Conservation (phyloP, 2,329 filamentous ascomycete genomes). For the Pseudopyrenochaeta lycopersici region DNA sequence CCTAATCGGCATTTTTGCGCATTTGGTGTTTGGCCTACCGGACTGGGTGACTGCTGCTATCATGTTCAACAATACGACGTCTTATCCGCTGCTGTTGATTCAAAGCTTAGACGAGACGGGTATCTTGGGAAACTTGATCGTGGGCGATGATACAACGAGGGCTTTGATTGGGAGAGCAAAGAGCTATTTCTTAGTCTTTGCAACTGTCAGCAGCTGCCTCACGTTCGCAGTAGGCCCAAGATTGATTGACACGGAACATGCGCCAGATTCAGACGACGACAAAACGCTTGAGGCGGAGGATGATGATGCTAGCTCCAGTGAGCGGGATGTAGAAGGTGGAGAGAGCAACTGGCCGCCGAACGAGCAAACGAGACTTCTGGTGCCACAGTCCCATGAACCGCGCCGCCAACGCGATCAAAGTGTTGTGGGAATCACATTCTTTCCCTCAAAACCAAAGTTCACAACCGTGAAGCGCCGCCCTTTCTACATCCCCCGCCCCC, state of each 20-base stretch:
- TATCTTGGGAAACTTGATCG: conserved; percentile 60
- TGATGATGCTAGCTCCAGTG: conserved; percentile 3
- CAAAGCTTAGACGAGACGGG: conserved; percentile 64
- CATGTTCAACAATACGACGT: conserved; percentile 66
- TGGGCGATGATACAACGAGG: conserved; percentile 51
- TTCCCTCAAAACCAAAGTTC: conserved; percentile 39
- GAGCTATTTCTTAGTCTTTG: conserved; percentile 71
- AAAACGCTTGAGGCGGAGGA: conserved; percentile 13
- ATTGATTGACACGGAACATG: conserved; percentile 59
- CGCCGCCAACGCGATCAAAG: conserved; percentile 20
- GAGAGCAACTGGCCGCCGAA: conserved; percentile 1
- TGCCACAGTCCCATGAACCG: neutral
- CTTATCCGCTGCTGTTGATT: conserved; percentile 60
- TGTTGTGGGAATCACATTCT: conserved; percentile 38
- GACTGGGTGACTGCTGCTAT: conserved; percentile 64
- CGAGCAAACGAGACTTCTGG: conserved; percentile 27
- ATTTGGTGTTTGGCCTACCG: conserved; percentile 57
- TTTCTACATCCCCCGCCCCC: conserved; percentile 29
- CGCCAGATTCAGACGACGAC: conserved; percentile 33
- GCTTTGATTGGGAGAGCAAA: conserved; percentile 66
- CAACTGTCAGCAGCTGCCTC: conserved; percentile 68
- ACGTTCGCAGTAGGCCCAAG: conserved; percentile 71
- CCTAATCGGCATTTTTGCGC: conserved; percentile 53
- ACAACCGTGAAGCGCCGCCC: conserved; percentile 32
- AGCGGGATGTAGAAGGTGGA: conserved; percentile 13